Percentiles rank a stretch among this genome's conserved stretches.
Evolutionary conservation across 352 stramenopile species (phyloP).

Genomic region (Globisporangium splendens): DNA sequence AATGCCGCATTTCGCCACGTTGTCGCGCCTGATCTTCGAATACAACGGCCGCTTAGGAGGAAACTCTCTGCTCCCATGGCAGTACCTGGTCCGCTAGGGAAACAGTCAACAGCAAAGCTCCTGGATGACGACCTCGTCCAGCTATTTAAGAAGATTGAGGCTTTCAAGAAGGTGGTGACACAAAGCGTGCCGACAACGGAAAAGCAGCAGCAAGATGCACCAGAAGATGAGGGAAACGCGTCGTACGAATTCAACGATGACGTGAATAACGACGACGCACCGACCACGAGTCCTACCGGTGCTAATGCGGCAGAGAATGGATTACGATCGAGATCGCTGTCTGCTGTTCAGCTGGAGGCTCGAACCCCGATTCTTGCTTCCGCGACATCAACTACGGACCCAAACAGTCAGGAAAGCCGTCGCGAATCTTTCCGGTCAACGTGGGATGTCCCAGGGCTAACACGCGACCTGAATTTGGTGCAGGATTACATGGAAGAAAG

Average conservation of each 20-base stretch:
- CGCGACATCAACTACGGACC: not conserved
- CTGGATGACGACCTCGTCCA: slow-evolving; percentile 20
- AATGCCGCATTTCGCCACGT: slow-evolving; percentile 5
- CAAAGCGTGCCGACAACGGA: no score
- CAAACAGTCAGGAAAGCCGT: slow-evolving; percentile 3
- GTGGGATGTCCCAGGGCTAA: slow-evolving; percentile 51
- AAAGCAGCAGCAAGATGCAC: slow-evolving; percentile 12
- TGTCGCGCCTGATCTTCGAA: slow-evolving; percentile 13
- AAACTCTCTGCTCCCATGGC: not conserved
- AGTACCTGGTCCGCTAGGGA: not conserved
- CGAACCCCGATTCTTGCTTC: not conserved
- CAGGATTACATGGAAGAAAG: slow-evolving; percentile 73
- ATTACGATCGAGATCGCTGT: not conserved
- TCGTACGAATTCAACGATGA: no score
- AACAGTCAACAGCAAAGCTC: not conserved
- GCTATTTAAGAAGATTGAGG: slow-evolving; percentile 29
- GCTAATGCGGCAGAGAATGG: no score
- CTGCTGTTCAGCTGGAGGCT: not conserved
- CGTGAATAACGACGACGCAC: no score
- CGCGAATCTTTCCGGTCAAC: slow-evolving; percentile 53
- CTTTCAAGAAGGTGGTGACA: slow-evolving; percentile 24
- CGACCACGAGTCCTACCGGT: no score
- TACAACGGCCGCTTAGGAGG: slow-evolving; percentile 10
- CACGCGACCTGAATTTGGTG: slow-evolving; percentile 71
- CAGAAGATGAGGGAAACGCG: not conserved